Percentiles rank a stretch among this genome's conserved stretches.
phyloP scores from a whole-genome alignment of 805 yeast genomes.

The Grigorovia humatica region DNA sequence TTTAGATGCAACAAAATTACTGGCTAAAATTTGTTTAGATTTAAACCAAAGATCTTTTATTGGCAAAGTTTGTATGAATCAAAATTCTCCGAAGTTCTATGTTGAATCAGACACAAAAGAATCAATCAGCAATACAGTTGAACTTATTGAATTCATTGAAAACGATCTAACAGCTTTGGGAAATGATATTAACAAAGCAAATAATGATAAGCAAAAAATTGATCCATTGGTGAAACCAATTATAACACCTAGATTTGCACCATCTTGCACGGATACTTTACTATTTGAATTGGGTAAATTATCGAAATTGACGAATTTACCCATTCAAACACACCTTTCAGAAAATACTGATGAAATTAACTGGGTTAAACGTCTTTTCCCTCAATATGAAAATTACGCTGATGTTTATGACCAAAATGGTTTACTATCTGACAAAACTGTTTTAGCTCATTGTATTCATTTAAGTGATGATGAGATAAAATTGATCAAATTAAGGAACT shows the following conservation, averaged over 20 bases:
- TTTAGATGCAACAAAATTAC: slow-evolving; percentile 56
- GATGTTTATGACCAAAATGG: slow-evolving; percentile 62
- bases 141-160: slow-evolving; percentile 47
- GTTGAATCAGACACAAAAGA: slow-evolving; percentile 42
- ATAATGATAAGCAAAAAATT: slow-evolving; percentile 24
- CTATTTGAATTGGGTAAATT: slow-evolving; percentile 54
- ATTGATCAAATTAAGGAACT: slow-evolving; percentile 40
- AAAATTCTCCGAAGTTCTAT: slow-evolving; percentile 65
- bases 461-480: slow-evolving; percentile 53
- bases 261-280: slow-evolving; percentile 61
- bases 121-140: slow-evolving; percentile 42
- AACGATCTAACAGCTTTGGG: slow-evolving; percentile 18
- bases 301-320: slow-evolving; percentile 38
- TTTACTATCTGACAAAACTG: slow-evolving; percentile 53
- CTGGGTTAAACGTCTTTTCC: slow-evolving; percentile 65
- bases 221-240: slow-evolving; percentile 56
- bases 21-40: slow-evolving; percentile 59
- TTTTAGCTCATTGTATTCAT: slow-evolving; percentile 85
- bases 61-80: slow-evolving; percentile 92
- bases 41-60: slow-evolving; percentile 80
- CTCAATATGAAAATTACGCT: slow-evolving; percentile 58
- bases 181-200: slow-evolving; percentile 13
- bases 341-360: slow-evolving; percentile 70
- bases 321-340: slow-evolving; percentile 83
- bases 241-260: slow-evolving; percentile 90